These are phyloP conservation scores for Cardamine resedifolia DNA, from an alignment of 345 rosid species.

Conservation along the genomic window DNA sequence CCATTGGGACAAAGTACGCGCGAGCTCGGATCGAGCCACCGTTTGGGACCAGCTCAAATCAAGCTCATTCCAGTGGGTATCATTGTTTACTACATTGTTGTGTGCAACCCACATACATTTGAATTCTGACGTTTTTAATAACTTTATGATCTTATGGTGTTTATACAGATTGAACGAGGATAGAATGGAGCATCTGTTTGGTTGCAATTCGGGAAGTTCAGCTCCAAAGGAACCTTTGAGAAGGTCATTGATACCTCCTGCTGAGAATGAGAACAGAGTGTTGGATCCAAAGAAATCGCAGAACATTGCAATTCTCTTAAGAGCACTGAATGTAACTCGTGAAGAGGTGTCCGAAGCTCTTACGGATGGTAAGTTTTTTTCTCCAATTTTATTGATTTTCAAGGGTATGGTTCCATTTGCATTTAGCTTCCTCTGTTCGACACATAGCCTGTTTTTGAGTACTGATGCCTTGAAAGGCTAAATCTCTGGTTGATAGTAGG, in stretches of 20 bases:
- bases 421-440: slow-evolving; percentile 22
- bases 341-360: slow-evolving; percentile 98
- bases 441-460: neutral
- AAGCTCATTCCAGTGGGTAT: slow-evolving; percentile 92
- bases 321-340: slow-evolving; percentile 90
- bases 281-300: slow-evolving; percentile 97
- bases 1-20: slow-evolving; percentile 99
- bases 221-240: slow-evolving; percentile 62
- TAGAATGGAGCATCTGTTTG: slow-evolving; percentile 94
- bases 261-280: slow-evolving; percentile 80
- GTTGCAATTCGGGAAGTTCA: slow-evolving; percentile 70
- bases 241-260: slow-evolving; percentile 67
- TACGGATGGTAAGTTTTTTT: slow-evolving; percentile 66
- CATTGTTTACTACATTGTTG: neutral
- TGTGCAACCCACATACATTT: neutral
- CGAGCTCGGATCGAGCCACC: slow-evolving; percentile 94
- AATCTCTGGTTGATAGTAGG: slow-evolving; percentile 12
- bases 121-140: slow-evolving; percentile 1
- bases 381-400: neutral
- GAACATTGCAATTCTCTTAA: slow-evolving; percentile 90
- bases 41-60: slow-evolving; percentile 99
- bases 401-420: neutral
- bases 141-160: slow-evolving; percentile 6
- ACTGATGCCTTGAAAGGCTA: neutral
- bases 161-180: slow-evolving; percentile 79